Percentiles rank a stretch among this genome's conserved stretches.
Evolutionary conservation across 306 rosid species (phyloP).

Genomic region (Gastrolobium bilobum): DNA sequence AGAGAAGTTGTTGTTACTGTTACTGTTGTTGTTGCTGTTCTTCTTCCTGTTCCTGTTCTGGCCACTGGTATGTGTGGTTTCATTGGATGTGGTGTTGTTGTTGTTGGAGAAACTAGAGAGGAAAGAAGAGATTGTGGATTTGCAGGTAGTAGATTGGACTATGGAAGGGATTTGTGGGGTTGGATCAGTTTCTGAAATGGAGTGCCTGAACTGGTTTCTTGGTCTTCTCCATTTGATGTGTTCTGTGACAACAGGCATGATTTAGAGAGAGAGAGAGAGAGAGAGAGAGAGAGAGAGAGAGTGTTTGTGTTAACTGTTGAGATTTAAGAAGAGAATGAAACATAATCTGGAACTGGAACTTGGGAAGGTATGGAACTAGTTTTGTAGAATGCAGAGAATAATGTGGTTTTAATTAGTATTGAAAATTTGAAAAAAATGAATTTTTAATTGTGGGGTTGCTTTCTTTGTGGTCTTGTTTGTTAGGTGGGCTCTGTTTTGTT

Average conservation of each 20-base stretch:
- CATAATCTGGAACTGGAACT: background rate
- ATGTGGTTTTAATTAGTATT: constrained; percentile 24
- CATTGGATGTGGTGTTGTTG: constrained; percentile 53
- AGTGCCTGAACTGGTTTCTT: constrained; percentile 66
- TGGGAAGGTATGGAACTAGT: constrained; percentile 40
- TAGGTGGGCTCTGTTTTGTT: constrained; percentile 80
- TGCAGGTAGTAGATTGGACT: constrained; percentile 74
- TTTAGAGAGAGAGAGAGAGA: constrained; percentile 32
- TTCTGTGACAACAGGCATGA: constrained; percentile 72
- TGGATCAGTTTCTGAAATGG: constrained; percentile 73
- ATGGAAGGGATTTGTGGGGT: constrained; percentile 62
- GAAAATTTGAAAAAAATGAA: background rate
- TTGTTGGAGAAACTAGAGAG: constrained; percentile 71
- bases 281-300: constrained; percentile 25
- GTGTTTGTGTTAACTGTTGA: constrained; percentile 7
- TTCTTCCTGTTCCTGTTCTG: constrained; percentile 59
- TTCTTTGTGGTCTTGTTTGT: constrained; percentile 51
- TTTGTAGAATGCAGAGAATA: constrained; percentile 14
- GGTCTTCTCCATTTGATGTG: constrained; percentile 77
- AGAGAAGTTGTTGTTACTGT: constrained; percentile 59
- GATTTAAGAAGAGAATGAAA: constrained; percentile 31
- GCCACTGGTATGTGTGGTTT: constrained; percentile 50
- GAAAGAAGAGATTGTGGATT: constrained; percentile 84
- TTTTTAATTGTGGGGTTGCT: constrained; percentile 43
- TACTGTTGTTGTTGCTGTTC: constrained; percentile 53